A percentile compares a stretch with the other conserved stretches of the same genome.
phyloP scores from a whole-genome alignment of 2,329 filamentous ascomycete species.

The Cercospora citrullina region DNA sequence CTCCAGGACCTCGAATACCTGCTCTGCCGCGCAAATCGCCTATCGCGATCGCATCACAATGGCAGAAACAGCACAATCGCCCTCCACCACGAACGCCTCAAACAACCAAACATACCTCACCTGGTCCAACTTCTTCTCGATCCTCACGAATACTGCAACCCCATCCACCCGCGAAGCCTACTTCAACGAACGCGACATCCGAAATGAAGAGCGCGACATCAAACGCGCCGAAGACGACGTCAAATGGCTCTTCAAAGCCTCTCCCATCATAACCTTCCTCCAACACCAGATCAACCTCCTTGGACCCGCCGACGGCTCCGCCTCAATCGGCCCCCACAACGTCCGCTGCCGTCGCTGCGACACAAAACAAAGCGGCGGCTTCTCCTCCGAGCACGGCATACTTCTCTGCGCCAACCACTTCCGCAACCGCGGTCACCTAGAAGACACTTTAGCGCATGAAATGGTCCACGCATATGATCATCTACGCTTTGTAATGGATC shows the following conservation, averaged over 20 bases:
- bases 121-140: constrained; percentile 85
- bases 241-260: constrained; percentile 81
- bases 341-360: constrained; percentile 82
- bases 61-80: constrained; percentile 14
- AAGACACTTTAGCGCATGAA: constrained; percentile 94
- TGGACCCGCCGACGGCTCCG: constrained; percentile 53
- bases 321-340: constrained; percentile 69
- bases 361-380: constrained; percentile 73
- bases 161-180: constrained; percentile 70
- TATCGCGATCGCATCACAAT: constrained; percentile 8
- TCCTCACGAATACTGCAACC: constrained; percentile 72
- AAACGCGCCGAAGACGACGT: constrained; percentile 76
- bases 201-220: constrained; percentile 77
- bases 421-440: constrained; percentile 73
- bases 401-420: constrained; percentile 91
- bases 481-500: constrained; percentile 85
- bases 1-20: neutral
- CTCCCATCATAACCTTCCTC: constrained; percentile 84
- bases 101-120: constrained; percentile 47
- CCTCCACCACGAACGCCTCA: constrained; percentile 15
- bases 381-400: constrained; percentile 83
- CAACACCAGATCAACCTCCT: constrained; percentile 76
- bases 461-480: constrained; percentile 98
- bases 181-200: constrained; percentile 71
- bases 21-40: neutral